Evolutionary conservation across 257 asterid species (phyloP).

Genomic region (Forsythia suspensa): DNA sequence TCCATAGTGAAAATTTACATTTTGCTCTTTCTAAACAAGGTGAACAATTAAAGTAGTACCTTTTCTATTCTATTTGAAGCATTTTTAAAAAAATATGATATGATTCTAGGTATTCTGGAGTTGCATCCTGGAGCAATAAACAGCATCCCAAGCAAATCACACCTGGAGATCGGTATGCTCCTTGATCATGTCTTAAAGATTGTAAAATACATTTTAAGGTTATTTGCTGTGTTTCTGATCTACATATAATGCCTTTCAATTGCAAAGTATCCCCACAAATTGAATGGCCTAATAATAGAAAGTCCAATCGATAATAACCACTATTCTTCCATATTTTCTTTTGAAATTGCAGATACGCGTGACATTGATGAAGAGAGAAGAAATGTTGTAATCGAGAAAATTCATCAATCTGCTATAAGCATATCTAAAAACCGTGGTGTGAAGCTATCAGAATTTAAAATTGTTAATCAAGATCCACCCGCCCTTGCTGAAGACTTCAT

Average conservation of each 20-base stretch:
- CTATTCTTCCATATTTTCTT: background rate
- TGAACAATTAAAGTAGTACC: background rate
- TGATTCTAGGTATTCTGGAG: conserved; percentile 68
- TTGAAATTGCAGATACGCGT: conserved; percentile 62
- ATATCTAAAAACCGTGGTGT: conserved; percentile 63
- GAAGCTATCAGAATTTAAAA: conserved; percentile 68
- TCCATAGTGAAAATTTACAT: background rate
- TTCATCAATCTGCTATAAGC: conserved; percentile 54
- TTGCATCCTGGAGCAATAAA: conserved; percentile 98
- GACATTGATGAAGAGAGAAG: conserved; percentile 85
- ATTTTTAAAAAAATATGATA: background rate
- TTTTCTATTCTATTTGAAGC: background rate
- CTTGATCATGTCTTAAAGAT: background rate
- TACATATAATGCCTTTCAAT: background rate
- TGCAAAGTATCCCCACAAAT: background rate
- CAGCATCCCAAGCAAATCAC: conserved; percentile 97
- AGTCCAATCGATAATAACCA: background rate
- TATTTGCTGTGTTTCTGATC: background rate
- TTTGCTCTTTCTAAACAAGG: background rate
- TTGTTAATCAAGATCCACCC: conserved; percentile 95
- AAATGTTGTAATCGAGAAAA: conserved; percentile 68
- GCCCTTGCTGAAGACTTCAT: conserved; percentile 69
- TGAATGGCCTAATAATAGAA: background rate
- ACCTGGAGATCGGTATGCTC: conserved; percentile 77
- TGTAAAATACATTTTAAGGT: background rate